phyloP scores from a whole-genome alignment of 495 filamentous ascomycete genomes.

The Umbilicaria muhlenbergii region DNA sequence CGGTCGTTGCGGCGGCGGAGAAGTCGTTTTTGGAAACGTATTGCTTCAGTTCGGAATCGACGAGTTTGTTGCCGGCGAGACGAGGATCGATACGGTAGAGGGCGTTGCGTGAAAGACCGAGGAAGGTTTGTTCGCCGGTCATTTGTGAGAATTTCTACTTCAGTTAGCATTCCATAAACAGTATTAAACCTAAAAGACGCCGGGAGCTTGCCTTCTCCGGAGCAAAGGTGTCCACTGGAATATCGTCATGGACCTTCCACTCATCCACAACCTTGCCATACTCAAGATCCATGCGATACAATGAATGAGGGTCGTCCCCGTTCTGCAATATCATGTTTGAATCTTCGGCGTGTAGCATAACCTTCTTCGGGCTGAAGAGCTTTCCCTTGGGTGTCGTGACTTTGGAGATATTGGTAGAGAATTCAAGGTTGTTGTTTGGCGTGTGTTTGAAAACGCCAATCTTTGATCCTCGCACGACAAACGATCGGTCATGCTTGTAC shows the following conservation, averaged over 20 bases:
- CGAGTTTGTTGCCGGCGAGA: constrained; percentile 77
- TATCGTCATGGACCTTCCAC: constrained; percentile 98
- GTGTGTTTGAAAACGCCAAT: constrained; percentile 99
- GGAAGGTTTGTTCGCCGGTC: constrained; percentile 86
- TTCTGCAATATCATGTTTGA: constrained; percentile 87
- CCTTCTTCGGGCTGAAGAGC: constrained; percentile 86
- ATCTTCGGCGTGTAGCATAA: constrained; percentile 94
- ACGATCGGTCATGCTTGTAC: constrained; percentile 93
- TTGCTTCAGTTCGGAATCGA: constrained; percentile 83
- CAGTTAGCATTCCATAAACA: constrained; percentile 10
- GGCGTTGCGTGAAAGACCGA: constrained; percentile 81
- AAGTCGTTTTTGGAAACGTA: constrained; percentile 95
- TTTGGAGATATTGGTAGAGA: constrained; percentile 94
- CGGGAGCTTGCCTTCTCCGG: constrained; percentile 57
- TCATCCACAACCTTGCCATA: constrained; percentile 98
- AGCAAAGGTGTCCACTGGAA: constrained; percentile 75
- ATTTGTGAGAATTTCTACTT: constrained; percentile 87
- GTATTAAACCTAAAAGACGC: neutral
- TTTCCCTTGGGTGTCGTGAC: constrained; percentile 79
- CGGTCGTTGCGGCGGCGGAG: constrained; percentile 81
- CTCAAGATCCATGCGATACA: constrained; percentile 97
- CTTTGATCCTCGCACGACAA: constrained; percentile 90
- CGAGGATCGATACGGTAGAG: constrained; percentile 92
- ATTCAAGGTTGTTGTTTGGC: constrained; percentile 79
- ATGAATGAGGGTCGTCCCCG: constrained; percentile 63